Percentiles rank a stretch among this genome's conserved stretches.
Conservation (phyloP, 805 yeast species). For the Citeromyces matritensis region DNA sequence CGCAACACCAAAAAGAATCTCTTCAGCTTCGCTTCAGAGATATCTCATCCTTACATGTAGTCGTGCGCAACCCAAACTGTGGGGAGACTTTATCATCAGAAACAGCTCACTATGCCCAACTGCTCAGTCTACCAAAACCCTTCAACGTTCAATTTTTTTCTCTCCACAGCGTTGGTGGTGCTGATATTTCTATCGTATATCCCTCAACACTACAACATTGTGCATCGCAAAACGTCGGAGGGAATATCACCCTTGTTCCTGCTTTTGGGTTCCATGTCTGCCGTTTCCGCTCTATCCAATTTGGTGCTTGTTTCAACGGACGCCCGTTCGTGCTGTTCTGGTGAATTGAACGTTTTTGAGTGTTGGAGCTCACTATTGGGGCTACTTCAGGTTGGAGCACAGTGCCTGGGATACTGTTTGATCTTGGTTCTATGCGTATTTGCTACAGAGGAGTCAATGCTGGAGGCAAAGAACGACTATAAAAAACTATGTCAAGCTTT, state of each 20-base stretch:
- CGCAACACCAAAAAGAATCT: no score
- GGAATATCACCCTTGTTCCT: conserved; percentile 67
- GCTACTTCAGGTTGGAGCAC: conserved; percentile 49
- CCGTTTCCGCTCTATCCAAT: conserved; percentile 54
- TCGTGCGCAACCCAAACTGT: no score
- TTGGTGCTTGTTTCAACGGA: conserved; percentile 44
- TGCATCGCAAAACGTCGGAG: conserved; percentile 46
- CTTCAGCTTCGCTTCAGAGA: no score
- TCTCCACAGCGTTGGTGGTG: conserved; percentile 37
- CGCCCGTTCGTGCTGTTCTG: conserved; percentile 47
- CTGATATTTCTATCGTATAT: conserved; percentile 61
- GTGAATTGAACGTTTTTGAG: conserved; percentile 27
- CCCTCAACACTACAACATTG: conserved; percentile 59
- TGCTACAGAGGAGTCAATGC: conserved; percentile 26
- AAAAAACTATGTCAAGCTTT: conserved; percentile 22
- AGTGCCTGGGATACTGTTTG: conserved; percentile 41
- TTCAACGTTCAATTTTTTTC: conserved; percentile 26
- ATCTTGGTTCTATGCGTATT: conserved; percentile 40
- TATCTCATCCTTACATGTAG: no score
- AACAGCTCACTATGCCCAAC: no score
- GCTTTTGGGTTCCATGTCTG: conserved; percentile 54
- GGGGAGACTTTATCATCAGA: no score
- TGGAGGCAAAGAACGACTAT: conserved; percentile 30
- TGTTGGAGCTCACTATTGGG: conserved; percentile 57
- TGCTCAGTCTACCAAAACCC: conserved; percentile 36